Conservation (phyloP, 2,329 filamentous ascomycete genomes). For the Pestalotiopsis fici region DNA sequence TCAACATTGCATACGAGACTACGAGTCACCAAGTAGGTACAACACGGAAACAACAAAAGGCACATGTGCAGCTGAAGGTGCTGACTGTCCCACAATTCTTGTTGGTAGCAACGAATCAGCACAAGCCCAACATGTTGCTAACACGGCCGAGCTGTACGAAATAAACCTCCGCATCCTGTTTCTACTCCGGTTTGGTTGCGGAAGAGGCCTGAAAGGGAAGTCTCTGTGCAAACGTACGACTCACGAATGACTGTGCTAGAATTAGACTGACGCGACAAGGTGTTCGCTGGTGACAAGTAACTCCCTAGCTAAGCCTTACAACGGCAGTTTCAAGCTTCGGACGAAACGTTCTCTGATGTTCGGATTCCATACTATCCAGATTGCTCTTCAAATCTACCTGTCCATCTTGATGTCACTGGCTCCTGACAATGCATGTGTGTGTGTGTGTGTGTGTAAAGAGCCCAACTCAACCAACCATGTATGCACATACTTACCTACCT, state of each 20-base stretch:
- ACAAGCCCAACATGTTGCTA: neutral
- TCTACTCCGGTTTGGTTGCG: neutral
- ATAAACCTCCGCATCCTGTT: neutral
- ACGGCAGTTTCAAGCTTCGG: conserved; percentile 8
- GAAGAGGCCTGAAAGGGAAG: neutral
- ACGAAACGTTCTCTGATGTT: conserved; percentile 2
- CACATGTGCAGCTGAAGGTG: too few relatives aligned
- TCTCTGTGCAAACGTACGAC: neutral
- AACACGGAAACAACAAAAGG: too few relatives aligned
- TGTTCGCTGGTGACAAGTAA: neutral
- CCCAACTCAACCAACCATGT: too few relatives aligned
- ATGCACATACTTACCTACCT: neutral
- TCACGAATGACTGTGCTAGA: neutral
- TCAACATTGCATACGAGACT: too few relatives aligned
- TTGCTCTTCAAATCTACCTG: too few relatives aligned
- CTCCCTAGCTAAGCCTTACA: neutral
- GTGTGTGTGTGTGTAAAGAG: too few relatives aligned
- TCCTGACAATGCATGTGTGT: neutral
- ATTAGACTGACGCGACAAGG: neutral
- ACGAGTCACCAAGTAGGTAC: too few relatives aligned
- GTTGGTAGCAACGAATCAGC: too few relatives aligned
- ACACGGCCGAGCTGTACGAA: neutral
- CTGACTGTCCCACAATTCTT: too few relatives aligned
- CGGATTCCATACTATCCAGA: neutral
- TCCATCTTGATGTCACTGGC: neutral